Base-by-base conservation (phyloP, 495 filamentous ascomycete species). In the Clavariopsis aquatica region DNA sequence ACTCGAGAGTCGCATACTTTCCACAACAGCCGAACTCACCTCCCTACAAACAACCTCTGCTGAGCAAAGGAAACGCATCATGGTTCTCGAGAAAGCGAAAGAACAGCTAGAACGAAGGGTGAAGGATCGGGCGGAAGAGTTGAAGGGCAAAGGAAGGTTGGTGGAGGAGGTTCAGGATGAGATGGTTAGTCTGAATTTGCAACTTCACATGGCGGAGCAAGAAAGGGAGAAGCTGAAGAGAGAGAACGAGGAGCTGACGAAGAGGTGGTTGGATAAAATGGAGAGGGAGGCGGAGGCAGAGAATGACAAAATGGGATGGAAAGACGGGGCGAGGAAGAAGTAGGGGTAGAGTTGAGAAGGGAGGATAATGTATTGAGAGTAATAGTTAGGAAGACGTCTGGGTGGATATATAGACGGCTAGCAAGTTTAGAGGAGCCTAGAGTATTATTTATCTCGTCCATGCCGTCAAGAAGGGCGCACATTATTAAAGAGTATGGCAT, bases 131-230 rank as follows among this genome's bases (percentile, higher is more conserved):
- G 90, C 96, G 61, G 91, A 95, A 62, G 93, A 98, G 79, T 74
- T 96, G 19, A 82, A 79, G 60, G 90, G 82, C 23, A 98, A 98
- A 78, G 85, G 83, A 9, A 90, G 90, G 72, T 76, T 95, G 62
- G 77, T 96, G 1, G 88, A 91, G 84, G 85, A 92, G 69, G 86
- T 95, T 61, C 93, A 97, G 75, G 93, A 96, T 75, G 93, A 98
- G 71, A 84, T 94, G 66, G 83, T 93, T 41, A 85, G 90, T 1
- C 76, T 96, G 49, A 91, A 90, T 62, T 83, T 97, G 64, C 89
- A 97, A 75, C 81, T 96, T 2, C 92, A 96, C 70, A 85, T 96
- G 81, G 84, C 87, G 9, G 90, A 93, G 71, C 82, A 92, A 72
- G 83, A 81, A 69, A 80, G 79, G 5, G 81, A 82, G 64, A 86